phyloP scores from a whole-genome alignment of 2,329 filamentous ascomycete species.

The Stachybotrys chartarum region DNA sequence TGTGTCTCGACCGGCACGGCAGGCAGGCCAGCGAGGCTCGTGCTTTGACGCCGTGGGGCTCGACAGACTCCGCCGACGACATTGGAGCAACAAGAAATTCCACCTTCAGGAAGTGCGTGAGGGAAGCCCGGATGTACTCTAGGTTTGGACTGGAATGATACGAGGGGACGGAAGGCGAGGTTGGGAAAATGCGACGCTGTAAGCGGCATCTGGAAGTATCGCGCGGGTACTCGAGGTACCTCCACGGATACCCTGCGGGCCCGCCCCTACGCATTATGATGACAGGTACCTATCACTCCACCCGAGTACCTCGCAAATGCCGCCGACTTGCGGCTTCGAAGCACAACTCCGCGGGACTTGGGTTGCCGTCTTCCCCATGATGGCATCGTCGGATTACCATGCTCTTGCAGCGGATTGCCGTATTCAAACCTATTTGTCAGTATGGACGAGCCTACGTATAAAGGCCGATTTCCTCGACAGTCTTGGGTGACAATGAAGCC shows the following conservation, averaged over 20 bases:
- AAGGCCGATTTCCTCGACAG: neutral
- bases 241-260: neutral
- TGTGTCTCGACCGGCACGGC: conserved; percentile 41
- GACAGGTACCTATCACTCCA: neutral
- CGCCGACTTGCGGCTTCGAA: neutral
- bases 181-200: neutral
- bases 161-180: neutral
- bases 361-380: no score
- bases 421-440: neutral
- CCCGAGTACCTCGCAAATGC: neutral
- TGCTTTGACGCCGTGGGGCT: neutral
- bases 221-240: neutral
- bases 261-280: neutral
- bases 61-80: no score
- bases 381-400: no score
- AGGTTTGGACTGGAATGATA: neutral
- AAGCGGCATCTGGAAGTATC: neutral
- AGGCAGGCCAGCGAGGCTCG: conserved; percentile 37
- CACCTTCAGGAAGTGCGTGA: no score
- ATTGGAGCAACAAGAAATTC: no score
- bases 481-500: neutral
- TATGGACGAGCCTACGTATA: neutral
- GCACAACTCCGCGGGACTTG: neutral
- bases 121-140: no score
- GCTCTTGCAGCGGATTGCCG: neutral